Evolutionary conservation across 768 basidiomycete species (phyloP).

Genomic region (Lentinula sp.): DNA sequence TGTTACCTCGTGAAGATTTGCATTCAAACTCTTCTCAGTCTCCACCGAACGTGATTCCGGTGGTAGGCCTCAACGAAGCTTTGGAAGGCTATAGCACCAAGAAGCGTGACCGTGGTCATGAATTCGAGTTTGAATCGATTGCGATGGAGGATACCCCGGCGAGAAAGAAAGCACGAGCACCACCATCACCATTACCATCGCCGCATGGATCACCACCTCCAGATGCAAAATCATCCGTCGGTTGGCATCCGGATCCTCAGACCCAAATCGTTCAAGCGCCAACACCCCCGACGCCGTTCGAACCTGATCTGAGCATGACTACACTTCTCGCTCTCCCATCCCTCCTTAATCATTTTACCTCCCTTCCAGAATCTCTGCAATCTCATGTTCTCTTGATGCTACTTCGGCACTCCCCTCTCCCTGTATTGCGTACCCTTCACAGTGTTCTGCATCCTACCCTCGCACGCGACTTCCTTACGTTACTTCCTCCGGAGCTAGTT

Average conservation of each 20-base stretch:
- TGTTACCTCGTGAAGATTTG: slow-evolving; percentile 61
- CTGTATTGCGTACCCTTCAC: slow-evolving; percentile 86
- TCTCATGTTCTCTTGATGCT: slow-evolving; percentile 92
- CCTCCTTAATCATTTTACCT: slow-evolving; percentile 75
- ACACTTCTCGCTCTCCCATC: slow-evolving; percentile 84
- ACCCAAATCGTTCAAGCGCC: background rate
- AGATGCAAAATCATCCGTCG: background rate
- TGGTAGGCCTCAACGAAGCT: slow-evolving; percentile 70
- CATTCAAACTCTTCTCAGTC: slow-evolving; percentile 29
- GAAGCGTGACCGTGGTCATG: slow-evolving; percentile 69
- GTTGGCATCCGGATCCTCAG: slow-evolving; percentile 16
- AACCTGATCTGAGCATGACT: slow-evolving; percentile 77
- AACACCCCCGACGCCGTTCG: slow-evolving; percentile 27
- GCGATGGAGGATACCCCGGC: slow-evolving; percentile 48
- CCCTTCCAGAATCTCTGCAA: slow-evolving; percentile 76
- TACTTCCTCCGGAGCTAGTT: slow-evolving; percentile 88
- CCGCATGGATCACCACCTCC: background rate
- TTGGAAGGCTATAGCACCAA: slow-evolving; percentile 68
- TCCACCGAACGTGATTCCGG: slow-evolving; percentile 17
- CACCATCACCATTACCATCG: slow-evolving; percentile 19
- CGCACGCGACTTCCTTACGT: slow-evolving; percentile 89
- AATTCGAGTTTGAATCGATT: slow-evolving; percentile 30
- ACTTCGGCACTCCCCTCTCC: slow-evolving; percentile 84
- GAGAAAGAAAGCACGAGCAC: slow-evolving; percentile 71
- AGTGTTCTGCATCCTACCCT: slow-evolving; percentile 86